Evolutionary conservation across 2,329 filamentous ascomycete species (phyloP), one percentile per base, ranked within the genome.

Genomic region (Verruconis gallopava): DNA sequence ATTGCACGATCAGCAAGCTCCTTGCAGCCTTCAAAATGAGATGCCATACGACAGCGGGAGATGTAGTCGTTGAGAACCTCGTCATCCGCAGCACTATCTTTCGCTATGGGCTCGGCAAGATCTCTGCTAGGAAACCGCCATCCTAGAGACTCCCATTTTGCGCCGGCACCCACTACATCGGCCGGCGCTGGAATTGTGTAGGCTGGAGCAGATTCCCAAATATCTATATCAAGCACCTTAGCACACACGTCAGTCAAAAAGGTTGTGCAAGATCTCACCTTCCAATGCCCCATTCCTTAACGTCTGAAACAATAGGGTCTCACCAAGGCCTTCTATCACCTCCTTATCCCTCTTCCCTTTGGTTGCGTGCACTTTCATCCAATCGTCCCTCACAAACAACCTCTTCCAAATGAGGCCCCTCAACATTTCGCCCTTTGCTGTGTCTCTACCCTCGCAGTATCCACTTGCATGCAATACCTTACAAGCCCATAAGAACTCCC

Each of bases 381-480:
- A 98, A 55, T 95, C 76, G 57, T 95, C 88, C 38, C 79, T 76
- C 49, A 89, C 72, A 53, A 82, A 82, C 47, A 85, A 80, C 42
- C 91, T 77, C 55, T 91, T 81, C 91, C 91, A 98, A 47, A 96
- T 83, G n/a, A 77, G 60, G 46, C 66, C 68, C 39, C 74, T 62
- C 25, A 71, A 55, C 21, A 68, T 63, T 19, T 79, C 70, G 48
- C 54, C 54, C 17, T 53, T 53, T 13, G 51, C 54, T 28, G 50
- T 54, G 13, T 51, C 53, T 20, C 51, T 48, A 64, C 66, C 51
- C 59, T 68, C 51, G 68, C 71, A 49, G 64, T 75, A 54, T 65
- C 71, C 59, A 65, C 69, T 53, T 64, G 73, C 42, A 45, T 64
- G 54, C 4, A 77, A 59, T 13, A 66, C 68, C 53, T 71, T 66